Percentiles rank a stretch among this genome's conserved stretches.
phyloP scores from a whole-genome alignment of 2,329 filamentous ascomycete genomes.

The Mollisiaceae sp. region DNA sequence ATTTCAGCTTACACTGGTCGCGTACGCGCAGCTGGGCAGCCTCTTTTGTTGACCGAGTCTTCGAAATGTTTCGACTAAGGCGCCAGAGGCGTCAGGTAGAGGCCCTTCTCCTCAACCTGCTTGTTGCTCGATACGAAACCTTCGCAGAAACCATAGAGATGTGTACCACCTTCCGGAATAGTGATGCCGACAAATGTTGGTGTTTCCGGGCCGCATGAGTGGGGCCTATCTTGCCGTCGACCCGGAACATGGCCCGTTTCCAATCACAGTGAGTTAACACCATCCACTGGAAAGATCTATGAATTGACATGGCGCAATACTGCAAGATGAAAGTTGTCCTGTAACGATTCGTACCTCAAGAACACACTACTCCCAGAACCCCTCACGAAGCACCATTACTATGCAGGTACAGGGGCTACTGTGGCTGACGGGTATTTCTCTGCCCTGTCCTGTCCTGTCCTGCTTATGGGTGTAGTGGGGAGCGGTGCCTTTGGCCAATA shows the following conservation, averaged over 20 bases:
- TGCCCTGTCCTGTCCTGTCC: background rate
- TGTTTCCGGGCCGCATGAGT: background rate
- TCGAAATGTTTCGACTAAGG: background rate
- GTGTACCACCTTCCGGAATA: background rate
- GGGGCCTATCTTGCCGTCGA: background rate
- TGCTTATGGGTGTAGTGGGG: constrained; percentile 11
- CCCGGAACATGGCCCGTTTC: constrained; percentile 8
- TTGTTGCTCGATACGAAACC: background rate
- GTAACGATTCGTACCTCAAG: constrained; percentile 1
- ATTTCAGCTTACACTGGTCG: background rate
- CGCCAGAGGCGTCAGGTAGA: background rate
- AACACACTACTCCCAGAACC: background rate
- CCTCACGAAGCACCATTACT: background rate
- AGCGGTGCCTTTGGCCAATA: background rate
- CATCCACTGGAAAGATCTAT: background rate
- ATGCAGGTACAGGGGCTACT: background rate
- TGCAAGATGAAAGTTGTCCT: background rate
- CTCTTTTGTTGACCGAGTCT: background rate
- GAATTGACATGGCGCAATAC: constrained; percentile 7
- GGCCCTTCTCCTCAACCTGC: background rate
- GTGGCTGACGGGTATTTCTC: background rate
- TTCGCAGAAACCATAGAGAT: background rate
- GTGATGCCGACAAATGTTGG: constrained; percentile 3
- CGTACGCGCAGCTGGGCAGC: background rate
- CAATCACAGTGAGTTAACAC: background rate